Conservation (phyloP, 768 basidiomycete genomes). For the Dendrothele bispora region DNA sequence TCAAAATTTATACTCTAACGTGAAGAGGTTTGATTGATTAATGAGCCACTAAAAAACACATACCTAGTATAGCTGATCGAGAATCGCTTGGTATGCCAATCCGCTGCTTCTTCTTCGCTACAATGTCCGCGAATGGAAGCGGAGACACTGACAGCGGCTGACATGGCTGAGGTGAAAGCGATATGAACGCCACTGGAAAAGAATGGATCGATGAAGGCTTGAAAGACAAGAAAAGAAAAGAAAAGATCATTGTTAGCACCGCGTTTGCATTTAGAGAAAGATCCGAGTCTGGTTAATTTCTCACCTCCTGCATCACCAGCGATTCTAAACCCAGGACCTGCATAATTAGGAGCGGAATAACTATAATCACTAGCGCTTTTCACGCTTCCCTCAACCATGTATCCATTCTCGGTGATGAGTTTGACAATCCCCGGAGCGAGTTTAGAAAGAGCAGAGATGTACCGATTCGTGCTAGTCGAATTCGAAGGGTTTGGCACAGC, state of each 20-base stretch:
- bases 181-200: constrained; percentile 66
- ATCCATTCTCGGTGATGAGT: constrained; percentile 22
- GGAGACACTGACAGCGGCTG: constrained; percentile 55
- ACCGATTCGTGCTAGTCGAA: constrained; percentile 22
- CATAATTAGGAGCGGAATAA: constrained; percentile 60
- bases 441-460: constrained; percentile 18
- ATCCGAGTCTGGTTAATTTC: too few species aligned
- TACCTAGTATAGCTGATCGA: constrained; percentile 61
- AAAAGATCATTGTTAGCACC: too few species aligned
- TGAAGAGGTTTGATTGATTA: too few species aligned
- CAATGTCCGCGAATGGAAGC: constrained; percentile 54
- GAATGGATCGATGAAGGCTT: constrained; percentile 69
- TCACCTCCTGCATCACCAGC: constrained; percentile 69
- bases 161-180: constrained; percentile 62
- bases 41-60: constrained; percentile 1
- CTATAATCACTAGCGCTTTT: constrained; percentile 62
- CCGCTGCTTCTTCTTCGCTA: constrained; percentile 43
- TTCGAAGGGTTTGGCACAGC: constrained; percentile 23
- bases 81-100: constrained; percentile 59
- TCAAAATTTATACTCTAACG: too few species aligned
- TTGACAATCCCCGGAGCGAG: constrained; percentile 26
- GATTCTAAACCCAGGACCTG: constrained; percentile 55
- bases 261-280: too few species aligned
- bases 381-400: constrained; percentile 42
- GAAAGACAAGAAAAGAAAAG: not conserved